Evolutionary conservation across 139 green algal genomes (phyloP).

Genomic region (Tetraselmis striata): DNA sequence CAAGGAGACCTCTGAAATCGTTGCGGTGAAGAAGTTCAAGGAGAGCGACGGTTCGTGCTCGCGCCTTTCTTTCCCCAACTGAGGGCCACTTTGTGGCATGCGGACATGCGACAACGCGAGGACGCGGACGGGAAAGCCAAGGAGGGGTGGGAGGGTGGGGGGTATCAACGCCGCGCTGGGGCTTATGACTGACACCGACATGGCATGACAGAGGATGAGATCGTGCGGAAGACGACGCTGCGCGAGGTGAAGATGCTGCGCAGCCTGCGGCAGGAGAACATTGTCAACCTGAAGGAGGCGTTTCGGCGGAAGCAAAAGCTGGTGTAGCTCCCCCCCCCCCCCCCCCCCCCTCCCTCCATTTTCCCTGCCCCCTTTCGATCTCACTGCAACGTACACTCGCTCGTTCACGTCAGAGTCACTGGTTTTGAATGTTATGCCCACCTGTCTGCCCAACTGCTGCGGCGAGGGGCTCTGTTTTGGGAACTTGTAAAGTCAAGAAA

Average conservation of each 20-base stretch:
- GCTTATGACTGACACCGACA: too few species aligned
- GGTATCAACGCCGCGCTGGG: neutral
- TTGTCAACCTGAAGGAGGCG: slow-evolving; percentile 83
- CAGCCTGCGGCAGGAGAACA: slow-evolving; percentile 68
- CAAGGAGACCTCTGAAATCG: slow-evolving; percentile 66
- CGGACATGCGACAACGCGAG: too few species aligned
- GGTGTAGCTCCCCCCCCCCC: slow-evolving; percentile 20
- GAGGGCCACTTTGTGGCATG: neutral
- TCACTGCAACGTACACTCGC: too few species aligned
- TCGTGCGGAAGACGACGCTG: slow-evolving; percentile 77
- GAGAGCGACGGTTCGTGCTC: slow-evolving; percentile 49
- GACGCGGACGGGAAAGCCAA: too few species aligned
- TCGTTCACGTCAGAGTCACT: too few species aligned
- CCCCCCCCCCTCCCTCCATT: too few species aligned
- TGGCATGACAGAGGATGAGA: slow-evolving; percentile 60
- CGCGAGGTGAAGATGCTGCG: slow-evolving; percentile 81
- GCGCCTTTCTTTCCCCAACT: neutral
- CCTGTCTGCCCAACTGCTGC: too few species aligned
- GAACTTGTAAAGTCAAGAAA: too few species aligned
- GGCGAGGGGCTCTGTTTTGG: too few species aligned
- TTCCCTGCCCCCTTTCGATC: too few species aligned
- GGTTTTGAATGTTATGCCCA: too few species aligned
- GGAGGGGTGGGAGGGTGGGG: slow-evolving; percentile 5
- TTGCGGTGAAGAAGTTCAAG: slow-evolving; percentile 94
- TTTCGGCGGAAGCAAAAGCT: slow-evolving; percentile 76